These are phyloP conservation scores for Furcasterigmium sp. DNA, from an alignment of 2,329 filamentous ascomycete genomes.

Conservation along the genomic window DNA sequence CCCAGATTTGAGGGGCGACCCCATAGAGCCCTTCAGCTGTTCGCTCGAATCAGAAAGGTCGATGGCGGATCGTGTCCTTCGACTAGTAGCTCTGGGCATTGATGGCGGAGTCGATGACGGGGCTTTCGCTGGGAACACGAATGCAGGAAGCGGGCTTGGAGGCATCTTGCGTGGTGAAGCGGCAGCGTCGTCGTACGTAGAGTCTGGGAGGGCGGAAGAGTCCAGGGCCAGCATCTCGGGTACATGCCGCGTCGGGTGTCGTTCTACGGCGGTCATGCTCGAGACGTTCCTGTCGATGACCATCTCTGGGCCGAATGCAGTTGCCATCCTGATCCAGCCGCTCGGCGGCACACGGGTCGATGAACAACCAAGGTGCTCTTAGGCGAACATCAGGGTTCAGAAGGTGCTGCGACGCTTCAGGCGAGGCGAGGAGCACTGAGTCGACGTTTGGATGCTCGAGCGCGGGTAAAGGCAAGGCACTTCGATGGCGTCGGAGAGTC, in stretches of 20 bases:
- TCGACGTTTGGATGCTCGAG: no score
- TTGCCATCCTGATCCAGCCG: slow-evolving; percentile 39
- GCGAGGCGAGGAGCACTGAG: not conserved
- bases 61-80: slow-evolving; percentile 48
- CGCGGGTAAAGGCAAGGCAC: no score
- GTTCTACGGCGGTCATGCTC: not conserved
- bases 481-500: no score
- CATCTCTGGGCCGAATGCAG: slow-evolving; percentile 30
- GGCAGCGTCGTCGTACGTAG: slow-evolving; percentile 11
- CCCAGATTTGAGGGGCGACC: slow-evolving; percentile 13
- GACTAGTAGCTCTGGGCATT: slow-evolving; percentile 41
- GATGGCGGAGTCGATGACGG: slow-evolving; percentile 42
- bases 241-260: not conserved
- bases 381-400: slow-evolving; percentile 30
- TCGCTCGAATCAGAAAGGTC: slow-evolving; percentile 30
- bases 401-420: not conserved
- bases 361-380: slow-evolving; percentile 29
- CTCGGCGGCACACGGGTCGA: slow-evolving; percentile 42
- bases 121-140: slow-evolving; percentile 54
- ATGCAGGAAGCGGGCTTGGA: slow-evolving; percentile 43
- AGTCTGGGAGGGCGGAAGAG: not conserved
- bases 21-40: not conserved
- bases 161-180: slow-evolving; percentile 27
- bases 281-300: slow-evolving; percentile 19
- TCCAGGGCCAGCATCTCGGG: slow-evolving; percentile 3